Evolutionary conservation across 768 basidiomycete species (phyloP), one percentile per base, ranked within the genome.

Genomic region (Lactarius deliciosus): DNA sequence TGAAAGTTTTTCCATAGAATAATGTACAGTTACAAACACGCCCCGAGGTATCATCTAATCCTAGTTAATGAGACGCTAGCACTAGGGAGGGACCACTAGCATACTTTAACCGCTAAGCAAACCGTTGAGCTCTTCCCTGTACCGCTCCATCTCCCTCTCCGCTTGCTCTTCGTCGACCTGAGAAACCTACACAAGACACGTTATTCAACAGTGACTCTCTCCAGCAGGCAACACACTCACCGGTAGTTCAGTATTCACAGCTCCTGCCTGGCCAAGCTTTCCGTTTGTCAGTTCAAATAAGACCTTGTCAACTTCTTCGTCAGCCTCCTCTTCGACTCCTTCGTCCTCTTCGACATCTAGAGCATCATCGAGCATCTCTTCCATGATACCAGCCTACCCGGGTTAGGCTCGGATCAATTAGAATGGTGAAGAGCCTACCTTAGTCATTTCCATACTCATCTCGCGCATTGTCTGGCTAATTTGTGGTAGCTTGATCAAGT

Each of bases 401-500:
- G 30, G 7, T 28, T 57, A 54, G 65, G 56, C 43, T 5, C 62
- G 22, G 65, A 38, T 74, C 36, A 74, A 53, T 36, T 6, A 50
- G 40, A 22, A 41, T 34, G 62, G 28, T 34, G 15, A 30, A 38
- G 55, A 13, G 34, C 25, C 18, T 64, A 90, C 96, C 86, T 98
- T 98, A 68, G 92, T 98, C 97, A 98, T 98, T 78, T 99, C 97
- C 90, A 96, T 94, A 72, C 91, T 94, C 94, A 99, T 96, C 74
- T 97, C 91, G 41, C 94, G 86, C 97, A 99, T 99, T 0, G 86
- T 85, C 69, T 87, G 89, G 77, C 89, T 91, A 57, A 98, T 86
- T 76, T 98, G 94, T 20, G 97, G 97, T 18, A 99, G 82, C 73
- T 88, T 95, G 70, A 98, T 81, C 57, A 98, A 83, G 32, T 89